A percentile compares a stretch with the other conserved stretches of the same genome.
Conservation (phyloP, 768 basidiomycete genomes). For the Cystofilobasidium bisporidii region DNA sequence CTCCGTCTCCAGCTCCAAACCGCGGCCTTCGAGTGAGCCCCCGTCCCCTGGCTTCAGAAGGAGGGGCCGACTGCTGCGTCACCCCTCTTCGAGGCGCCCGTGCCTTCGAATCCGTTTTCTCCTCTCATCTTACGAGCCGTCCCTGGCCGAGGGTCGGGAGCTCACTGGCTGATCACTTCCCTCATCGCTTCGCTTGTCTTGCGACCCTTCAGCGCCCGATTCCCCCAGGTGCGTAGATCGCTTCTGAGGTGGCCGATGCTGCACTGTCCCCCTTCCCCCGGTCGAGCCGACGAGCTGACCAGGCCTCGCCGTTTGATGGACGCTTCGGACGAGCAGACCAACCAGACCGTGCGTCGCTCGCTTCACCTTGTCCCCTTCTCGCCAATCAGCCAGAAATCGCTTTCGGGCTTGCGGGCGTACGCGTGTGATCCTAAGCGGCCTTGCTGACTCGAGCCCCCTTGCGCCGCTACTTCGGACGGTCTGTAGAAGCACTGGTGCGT, state of each 20-base stretch:
- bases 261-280: neutral
- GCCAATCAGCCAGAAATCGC: no score
- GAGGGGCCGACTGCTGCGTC: no score
- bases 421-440: no score
- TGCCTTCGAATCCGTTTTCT: no score
- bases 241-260: no score
- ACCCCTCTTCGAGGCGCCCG: no score
- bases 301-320: neutral
- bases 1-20: slow-evolving; percentile 77
- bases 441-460: slow-evolving; percentile 37
- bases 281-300: neutral
- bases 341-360: slow-evolving; percentile 26
- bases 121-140: no score
- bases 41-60: no score
- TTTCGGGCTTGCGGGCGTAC: no score
- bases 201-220: slow-evolving; percentile 22
- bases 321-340: slow-evolving; percentile 20
- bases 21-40: slow-evolving; percentile 75
- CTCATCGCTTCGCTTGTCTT: neutral
- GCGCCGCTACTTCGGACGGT: slow-evolving; percentile 31
- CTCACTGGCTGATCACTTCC: neutral
- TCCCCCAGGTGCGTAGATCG: slow-evolving; percentile 18
- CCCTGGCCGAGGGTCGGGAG: no score
- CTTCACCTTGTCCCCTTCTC: neutral
- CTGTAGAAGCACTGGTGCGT: slow-evolving; percentile 93